Base-by-base conservation (phyloP, 2,329 filamentous ascomycete genomes). In the Talaromyces sp. region DNA sequence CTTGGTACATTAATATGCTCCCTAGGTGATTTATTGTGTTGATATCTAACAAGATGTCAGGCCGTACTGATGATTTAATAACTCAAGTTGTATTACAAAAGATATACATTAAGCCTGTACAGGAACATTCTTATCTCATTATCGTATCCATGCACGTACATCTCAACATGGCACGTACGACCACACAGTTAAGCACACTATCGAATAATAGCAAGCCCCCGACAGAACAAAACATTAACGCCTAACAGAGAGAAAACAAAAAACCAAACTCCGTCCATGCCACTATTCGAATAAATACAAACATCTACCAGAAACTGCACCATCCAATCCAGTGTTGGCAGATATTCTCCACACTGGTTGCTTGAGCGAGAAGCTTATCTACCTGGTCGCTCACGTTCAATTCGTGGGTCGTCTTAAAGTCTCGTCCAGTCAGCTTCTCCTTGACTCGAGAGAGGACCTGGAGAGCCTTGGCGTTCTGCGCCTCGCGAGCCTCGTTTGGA, bases 311-410 rank as follows among this genome's bases (percentile, higher is more conserved):
- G 83, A 97, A 98, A 77, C 91, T 96, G 78, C 93, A 98, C 93
- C 93, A 98, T 65, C 95, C 95, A 69, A 98, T 96, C 75, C 97
- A 99, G 80, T 98, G 95, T 81, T 98, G 95, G 74, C 95, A 99
- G 63, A 99, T 80, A 74, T 98, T 98, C 83, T 98, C 95, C 68
- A 98, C 81, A 71, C 95, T 97, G 7, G 95, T 99, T 24, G 95
- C 95, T 80, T 99, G 93, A 63, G 89, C 88, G 68, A 99, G 89
- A 69, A 99, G 80, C 75, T 96, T 93, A 76, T 96, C 93, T 5
- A 99, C 96, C 78, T 99, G 95, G 63, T 86, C 86, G 59, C 90
- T 87, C 24, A 96, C 87, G 61, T 87, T 88, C 64, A 99, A 82
- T 77, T 98, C 93, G 69, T 96, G 89, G 52, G 84, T 84, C 2